phyloP scores from a whole-genome alignment of 2,329 filamentous ascomycete species.

The Spiromastix sp. region DNA sequence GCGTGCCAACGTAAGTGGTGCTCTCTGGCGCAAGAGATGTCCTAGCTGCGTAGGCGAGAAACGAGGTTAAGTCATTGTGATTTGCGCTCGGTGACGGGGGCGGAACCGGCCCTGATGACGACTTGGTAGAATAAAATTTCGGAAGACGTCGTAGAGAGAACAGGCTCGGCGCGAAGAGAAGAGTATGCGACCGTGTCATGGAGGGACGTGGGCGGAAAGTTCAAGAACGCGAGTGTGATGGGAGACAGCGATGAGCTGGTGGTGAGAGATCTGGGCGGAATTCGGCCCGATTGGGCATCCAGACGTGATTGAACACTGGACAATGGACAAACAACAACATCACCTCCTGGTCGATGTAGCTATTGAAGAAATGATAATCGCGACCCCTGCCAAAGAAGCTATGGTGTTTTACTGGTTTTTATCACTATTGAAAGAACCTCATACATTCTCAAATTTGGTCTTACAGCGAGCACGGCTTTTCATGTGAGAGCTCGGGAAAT shows the following conservation, averaged over 20 bases:
- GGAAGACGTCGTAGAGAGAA: conserved; percentile 6
- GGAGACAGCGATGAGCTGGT: background rate
- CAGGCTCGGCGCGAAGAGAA: background rate
- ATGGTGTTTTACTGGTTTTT: too few relatives aligned
- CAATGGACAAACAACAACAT: background rate
- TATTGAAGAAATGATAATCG: too few relatives aligned
- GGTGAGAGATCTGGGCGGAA: too few relatives aligned
- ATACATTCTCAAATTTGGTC: too few relatives aligned
- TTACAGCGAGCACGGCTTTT: too few relatives aligned
- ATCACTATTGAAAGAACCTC: too few relatives aligned
- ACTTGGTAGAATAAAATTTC: conserved; percentile 8
- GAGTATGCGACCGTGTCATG: conserved; percentile 1
- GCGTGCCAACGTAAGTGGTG: conserved; percentile 34
- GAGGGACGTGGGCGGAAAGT: background rate
- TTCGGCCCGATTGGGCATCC: too few relatives aligned
- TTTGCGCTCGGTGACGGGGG: conserved; percentile 24
- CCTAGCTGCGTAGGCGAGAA: conserved; percentile 30
- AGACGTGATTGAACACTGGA: background rate
- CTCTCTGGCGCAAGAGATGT: conserved; percentile 25
- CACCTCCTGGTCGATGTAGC: too few relatives aligned
- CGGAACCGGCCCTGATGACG: conserved; percentile 17
- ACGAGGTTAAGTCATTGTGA: conserved; percentile 29
- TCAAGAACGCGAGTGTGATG: background rate
- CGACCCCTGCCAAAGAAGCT: too few relatives aligned
- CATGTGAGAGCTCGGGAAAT: too few relatives aligned